Evolutionary conservation across 768 basidiomycete genomes (phyloP), one percentile per base, ranked within the genome.

Genomic region (Tylopilus intermedius): DNA sequence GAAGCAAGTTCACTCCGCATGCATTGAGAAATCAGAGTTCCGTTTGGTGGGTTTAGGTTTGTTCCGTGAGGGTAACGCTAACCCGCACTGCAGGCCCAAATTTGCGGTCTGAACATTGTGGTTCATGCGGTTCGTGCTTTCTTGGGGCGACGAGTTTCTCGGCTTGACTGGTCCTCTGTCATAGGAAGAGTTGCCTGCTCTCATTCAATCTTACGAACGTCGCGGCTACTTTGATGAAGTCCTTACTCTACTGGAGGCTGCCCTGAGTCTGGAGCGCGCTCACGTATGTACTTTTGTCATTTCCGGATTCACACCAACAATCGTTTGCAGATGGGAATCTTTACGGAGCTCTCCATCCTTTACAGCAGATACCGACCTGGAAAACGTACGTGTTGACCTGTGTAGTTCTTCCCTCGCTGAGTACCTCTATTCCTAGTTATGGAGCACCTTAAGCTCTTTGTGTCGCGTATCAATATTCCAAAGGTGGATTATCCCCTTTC

Each of bases 1-100:
- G 96, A 98, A 97, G 72, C 96, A 98, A 69, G 96, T 99, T 47
- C 95, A 98, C 60, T 89, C 93, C 22, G 96, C 96, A 38, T 99
- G 96, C 73, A 86, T 99, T 52, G 95, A 96, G 75, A 98, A 98
- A 77, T 75, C 80, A 50, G 96, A 99, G 68, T 98, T 98, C 83
- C 88, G 94, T 54, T 70, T 98, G 70, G 86, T 84, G 48, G 24
- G 77, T 71, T 9, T 39, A 29, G 24, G 54, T 42, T n/a, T n/a
- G 8, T 21, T 39, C 1, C 13, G 27, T 5, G 37, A 18, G 11
- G 33, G 39, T 56, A 33, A 58, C 53, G 49, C 45, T 59, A 45
- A 58, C 30, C 9, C 39, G 5, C 14, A 30, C 39, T 57, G 38
- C 56, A 84, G 84, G 95, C 96, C 32, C 94, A 98, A 80, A 98